Evolutionary conservation across 1,284 basidiomycete species (phyloP), one percentile per base, ranked within the genome.

Genomic region (Vanrija pseudolonga): DNA sequence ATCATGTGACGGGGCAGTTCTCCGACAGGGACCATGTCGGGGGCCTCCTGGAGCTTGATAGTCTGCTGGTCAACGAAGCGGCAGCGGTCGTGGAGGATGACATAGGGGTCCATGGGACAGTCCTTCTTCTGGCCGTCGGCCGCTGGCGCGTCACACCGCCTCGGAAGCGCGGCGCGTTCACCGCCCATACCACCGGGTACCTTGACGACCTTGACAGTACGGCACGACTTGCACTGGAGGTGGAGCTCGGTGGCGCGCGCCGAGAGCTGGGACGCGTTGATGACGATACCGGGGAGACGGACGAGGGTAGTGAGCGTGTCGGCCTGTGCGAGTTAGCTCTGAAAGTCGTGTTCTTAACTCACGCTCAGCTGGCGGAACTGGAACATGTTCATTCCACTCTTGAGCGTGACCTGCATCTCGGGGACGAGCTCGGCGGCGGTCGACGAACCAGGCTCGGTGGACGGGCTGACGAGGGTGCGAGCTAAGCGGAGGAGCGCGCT

Each of bases 11-110:
- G 80, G 5, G 96, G 96, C 45, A 99, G 80, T 71, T 99, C 96
- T 80, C 96, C 96, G 20, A 98, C 93, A 3, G 96, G 96, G 0
- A 99, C 96, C 92, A 98, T 97, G 74, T 99, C 96, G 0, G 96
- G 96, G 7, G 95, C 94, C 77, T 99, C 96, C 76, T 99, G 96
- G 15, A 99, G 82, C 76, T 99, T 99, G 66, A 99, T 82, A 7
- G 86, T 90, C 77, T 99, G 96, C 66, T 94, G 90, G 73, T 99
- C 96, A 24, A 95, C 88, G 72, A 98, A 99, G 4, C 83, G 80
- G 50, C 92, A 98, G 75, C 92, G 90, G 51, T 93, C 89, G 76
- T 99, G 96, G 12, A 98, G 81, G 66, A 99, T 96, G 45, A 95
- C 82, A 77, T 93, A 99, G 0, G 96, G 96, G 71, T 99, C 96